Base-by-base conservation (phyloP, 352 stramenopile species). In the Phytophthora litchii region DNA sequence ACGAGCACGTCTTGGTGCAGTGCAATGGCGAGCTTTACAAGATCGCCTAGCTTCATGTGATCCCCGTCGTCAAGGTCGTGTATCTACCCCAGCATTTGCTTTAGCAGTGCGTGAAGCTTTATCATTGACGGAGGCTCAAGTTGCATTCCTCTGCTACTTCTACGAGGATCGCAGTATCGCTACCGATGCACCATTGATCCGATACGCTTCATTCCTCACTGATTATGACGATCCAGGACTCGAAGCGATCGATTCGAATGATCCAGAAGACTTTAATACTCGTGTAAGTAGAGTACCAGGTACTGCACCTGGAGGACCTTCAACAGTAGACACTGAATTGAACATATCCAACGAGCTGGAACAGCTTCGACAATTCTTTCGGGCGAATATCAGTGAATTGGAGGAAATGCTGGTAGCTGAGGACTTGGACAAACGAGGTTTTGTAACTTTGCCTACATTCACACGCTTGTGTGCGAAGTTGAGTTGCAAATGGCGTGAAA, bases 131-230 rank as follows among this genome's bases (percentile, higher is more conserved):
- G 80, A 88, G 16, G 78, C 86, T 17, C 83, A 92, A 54, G 70
- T 67, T 0, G 78, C 83, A 3, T 92, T 92, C 64, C 64, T 92
- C 10, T 80, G 76, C 23, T 85, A 87, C 48, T 92, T 92, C 46
- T 92, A 92, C 62, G 83, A 90, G 48, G 83, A 92, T 61, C 80
- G 76, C 37, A 85, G 77, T 35, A 43, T 88, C 25, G 70, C 78
- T 41, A 68, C 70, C 4, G 80, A 90, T 40, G 54, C 82, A 2
- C 69, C 87, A 25, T 67, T 83, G 32, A 87, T 92, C 29, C 80
- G 83, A 19, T 92, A 89, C 57, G 68, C 65, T 11, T 90, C 80
- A 0, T 92, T 90, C 48, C 19, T 92, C 35, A 90, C 70, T 2
- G 80, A 92, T 60, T 92, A 85, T 46, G 83, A 90, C 37, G 80